A percentile compares a stretch with the other conserved stretches of the same genome.
Evolutionary conservation across 495 filamentous ascomycete genomes (phyloP).

Genomic region (Podospora didyma): DNA sequence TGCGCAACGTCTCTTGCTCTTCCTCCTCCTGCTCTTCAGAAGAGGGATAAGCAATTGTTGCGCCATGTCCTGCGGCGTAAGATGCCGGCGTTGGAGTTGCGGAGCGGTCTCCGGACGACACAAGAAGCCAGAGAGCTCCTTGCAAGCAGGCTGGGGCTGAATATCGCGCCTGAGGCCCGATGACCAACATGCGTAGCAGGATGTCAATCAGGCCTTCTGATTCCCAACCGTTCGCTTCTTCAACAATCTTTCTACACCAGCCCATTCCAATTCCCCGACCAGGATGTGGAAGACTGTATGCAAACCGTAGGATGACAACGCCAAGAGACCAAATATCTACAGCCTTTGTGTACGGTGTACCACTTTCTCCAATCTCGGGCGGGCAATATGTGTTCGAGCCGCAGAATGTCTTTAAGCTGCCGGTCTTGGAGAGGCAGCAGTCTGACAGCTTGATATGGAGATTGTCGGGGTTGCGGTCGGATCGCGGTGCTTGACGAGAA

Average conservation of each 20-base stretch:
- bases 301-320: slow-evolving; percentile 5
- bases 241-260: neutral
- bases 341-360: slow-evolving; percentile 1
- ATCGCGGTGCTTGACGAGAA: too few species aligned
- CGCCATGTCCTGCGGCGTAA: neutral
- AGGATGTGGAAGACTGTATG: slow-evolving; percentile 5
- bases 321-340: slow-evolving; percentile 13
- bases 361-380: neutral
- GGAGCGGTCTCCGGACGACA: neutral
- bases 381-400: neutral
- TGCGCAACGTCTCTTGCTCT: neutral
- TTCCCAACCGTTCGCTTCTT: neutral
- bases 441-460: too few species aligned
- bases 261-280: neutral
- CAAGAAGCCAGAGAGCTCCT: neutral
- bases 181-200: slow-evolving; percentile 1
- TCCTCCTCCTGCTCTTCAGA: neutral
- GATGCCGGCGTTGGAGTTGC: neutral
- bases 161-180: neutral
- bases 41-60: neutral
- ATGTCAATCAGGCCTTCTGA: slow-evolving; percentile 2
- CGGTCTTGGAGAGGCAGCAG: too few species aligned
- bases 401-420: too few species aligned
- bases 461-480: too few species aligned
- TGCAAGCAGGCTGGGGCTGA: neutral